A percentile compares a stretch with the other conserved stretches of the same genome.
Conservation (phyloP, 306 rosid species). For the Quercus wislizeni region DNA sequence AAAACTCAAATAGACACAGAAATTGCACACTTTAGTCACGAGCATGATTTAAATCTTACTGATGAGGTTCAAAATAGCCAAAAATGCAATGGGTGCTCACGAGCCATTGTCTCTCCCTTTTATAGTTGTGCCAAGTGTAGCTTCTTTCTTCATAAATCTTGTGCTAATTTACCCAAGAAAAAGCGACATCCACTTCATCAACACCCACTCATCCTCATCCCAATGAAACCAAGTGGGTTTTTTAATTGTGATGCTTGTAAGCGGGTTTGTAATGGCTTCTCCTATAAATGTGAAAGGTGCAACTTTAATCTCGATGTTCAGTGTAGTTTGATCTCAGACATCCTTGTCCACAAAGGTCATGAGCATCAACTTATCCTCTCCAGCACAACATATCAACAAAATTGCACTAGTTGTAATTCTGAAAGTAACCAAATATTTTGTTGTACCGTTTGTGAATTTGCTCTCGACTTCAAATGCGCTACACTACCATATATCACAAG, state of each 20-base stretch:
- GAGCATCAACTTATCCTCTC: neutral
- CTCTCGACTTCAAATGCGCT: neutral
- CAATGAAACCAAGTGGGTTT: rapidly evolving
- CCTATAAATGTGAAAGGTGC: neutral
- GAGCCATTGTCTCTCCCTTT: neutral
- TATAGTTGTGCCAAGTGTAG: neutral
- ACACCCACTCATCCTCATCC: neutral
- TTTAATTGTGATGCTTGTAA: rapidly evolving
- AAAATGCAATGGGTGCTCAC: neutral
- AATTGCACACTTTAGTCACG: neutral
- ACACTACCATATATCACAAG: neutral
- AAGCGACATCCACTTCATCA: no score
- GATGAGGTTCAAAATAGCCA: neutral
- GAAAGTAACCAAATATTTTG: rapidly evolving
- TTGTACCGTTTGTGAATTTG: neutral
- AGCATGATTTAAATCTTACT: neutral
- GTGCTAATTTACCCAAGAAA: no score
- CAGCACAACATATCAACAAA: rapidly evolving
- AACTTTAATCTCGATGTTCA: rapidly evolving
- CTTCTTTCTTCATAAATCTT: no score
- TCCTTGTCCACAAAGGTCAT: no score
- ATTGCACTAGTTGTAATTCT: neutral
- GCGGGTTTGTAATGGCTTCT: rapidly evolving
- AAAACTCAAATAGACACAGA: neutral
- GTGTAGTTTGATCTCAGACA: no score